Percentiles rank a stretch among this genome's conserved stretches.
Conservation (phyloP, 2,329 filamentous ascomycete genomes). For the Aureobasidium uvarum region DNA sequence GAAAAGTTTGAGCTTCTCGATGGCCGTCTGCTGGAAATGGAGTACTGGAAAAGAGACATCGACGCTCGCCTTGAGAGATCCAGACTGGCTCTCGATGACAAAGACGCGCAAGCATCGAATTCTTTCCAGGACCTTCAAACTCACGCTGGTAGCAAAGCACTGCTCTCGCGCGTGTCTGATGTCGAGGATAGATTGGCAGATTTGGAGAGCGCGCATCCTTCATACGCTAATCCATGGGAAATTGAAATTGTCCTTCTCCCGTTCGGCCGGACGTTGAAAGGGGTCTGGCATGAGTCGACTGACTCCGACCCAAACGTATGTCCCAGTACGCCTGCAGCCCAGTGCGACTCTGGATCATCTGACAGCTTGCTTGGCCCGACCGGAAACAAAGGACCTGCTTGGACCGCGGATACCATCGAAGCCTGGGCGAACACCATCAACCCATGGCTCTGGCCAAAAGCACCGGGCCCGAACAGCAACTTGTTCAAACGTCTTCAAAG, state of each 20-base stretch:
- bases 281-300: conserved; percentile 53
- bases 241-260: conserved; percentile 74
- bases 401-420: conserved; percentile 50
- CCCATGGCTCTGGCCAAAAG: conserved; percentile 67
- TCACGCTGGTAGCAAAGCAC: conserved; percentile 34
- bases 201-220: conserved; percentile 62
- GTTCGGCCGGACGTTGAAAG: conserved; percentile 57
- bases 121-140: conserved; percentile 46
- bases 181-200: conserved; percentile 52
- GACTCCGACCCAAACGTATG: conserved; percentile 38
- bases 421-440: conserved; percentile 48
- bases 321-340: conserved; percentile 49
- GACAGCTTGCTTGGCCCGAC: conserved; percentile 32
- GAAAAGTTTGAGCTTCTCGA: conserved; percentile 67
- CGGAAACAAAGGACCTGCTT: conserved; percentile 45
- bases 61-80: conserved; percentile 30
- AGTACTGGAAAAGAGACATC: conserved; percentile 48
- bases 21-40: conserved; percentile 66
- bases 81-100: conserved; percentile 38
- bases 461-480: conserved; percentile 61
- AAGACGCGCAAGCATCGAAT: conserved; percentile 36
- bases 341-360: conserved; percentile 42
- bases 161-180: conserved; percentile 43
- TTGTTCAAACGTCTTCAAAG: conserved; percentile 72
- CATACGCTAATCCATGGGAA: conserved; percentile 64